Base-by-base conservation (phyloP, 148 eudicot species). In the Cornus kousa region DNA sequence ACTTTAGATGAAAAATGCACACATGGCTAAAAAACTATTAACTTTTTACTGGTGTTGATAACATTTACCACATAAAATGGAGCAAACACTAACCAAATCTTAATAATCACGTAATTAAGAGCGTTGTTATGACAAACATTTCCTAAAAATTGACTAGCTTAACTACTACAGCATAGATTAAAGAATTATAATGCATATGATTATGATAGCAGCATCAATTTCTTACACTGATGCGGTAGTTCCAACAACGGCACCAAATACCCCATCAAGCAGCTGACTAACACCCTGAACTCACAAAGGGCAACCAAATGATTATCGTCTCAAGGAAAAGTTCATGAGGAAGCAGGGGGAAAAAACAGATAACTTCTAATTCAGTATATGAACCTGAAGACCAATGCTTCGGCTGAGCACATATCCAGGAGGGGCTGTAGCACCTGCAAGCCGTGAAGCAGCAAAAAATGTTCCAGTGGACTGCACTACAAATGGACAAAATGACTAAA, bases 351-450 rank as follows among this genome's bases (percentile, higher is more conserved):
- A 62, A 3, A 62, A 62, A n/a, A 19, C 4, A n/a, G 8, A 13
- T 24, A 62, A 62, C 66, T 62, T 62, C 8, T 13, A 13, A 62
- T 11, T 59, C 20, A 9, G 74, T 37, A 17, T 5, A 46, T 60
- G 59, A 68, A 96, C 99, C 98, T 94, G 99, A 70, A 94, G 88
- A 74, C 99, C 99, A 77, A 96, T 90, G 85, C 99, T 94, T 77
- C 99, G 85, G 80, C 90, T 88, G 43, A 96, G 70, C 70, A 96
- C 99, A 78, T 93, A 92, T 50, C 86, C 87, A 40, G 99, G 99
- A 78, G 99, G 99, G 24, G 87, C 79, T 73, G 99, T 96, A 55
- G 99, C 99, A 62, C 99, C 99, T 50, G 98, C 74, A 53, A 96
- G 90, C 35, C 99, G 92, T 74, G 98, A 83, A 23, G 98, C 89